Evolutionary conservation across 1,284 basidiomycete species (phyloP).

Genomic region (Psilocybe mexicana): DNA sequence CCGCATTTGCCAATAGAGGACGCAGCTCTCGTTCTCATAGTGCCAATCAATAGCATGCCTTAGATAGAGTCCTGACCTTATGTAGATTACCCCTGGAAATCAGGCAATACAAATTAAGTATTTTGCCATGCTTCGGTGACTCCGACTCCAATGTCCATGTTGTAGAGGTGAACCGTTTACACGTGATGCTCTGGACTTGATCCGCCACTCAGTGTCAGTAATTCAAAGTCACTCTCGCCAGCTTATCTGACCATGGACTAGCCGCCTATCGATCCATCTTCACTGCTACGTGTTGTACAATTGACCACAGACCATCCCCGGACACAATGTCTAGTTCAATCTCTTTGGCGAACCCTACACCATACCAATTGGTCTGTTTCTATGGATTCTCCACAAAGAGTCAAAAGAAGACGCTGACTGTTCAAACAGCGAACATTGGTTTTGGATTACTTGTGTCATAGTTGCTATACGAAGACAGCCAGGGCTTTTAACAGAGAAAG

Average conservation of each 20-base stretch:
- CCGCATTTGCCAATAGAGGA: slow-evolving; percentile 25
- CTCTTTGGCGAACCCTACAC: slow-evolving; percentile 24
- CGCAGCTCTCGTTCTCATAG: slow-evolving; percentile 30
- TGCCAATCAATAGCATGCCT: slow-evolving; percentile 6
- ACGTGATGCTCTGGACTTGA: slow-evolving; percentile 1
- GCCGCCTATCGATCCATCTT: not conserved
- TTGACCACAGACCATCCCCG: not conserved
- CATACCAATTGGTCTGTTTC: slow-evolving; percentile 35
- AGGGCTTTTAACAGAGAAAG: slow-evolving; percentile 71
- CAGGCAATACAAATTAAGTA: not conserved
- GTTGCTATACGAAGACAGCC: slow-evolving; percentile 71
- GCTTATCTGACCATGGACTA: slow-evolving; percentile 16
- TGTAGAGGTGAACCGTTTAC: too few species aligned
- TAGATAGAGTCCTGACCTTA: too few species aligned
- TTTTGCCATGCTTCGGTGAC: too few species aligned
- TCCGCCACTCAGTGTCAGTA: not conserved
- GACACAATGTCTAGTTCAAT: slow-evolving; percentile 11
- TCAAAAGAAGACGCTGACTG: slow-evolving; percentile 8
- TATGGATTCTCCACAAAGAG: slow-evolving; percentile 3
- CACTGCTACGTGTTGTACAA: slow-evolving; percentile 4
- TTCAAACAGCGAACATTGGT: slow-evolving; percentile 65
- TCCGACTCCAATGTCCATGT: too few species aligned
- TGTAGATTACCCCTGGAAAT: slow-evolving; percentile 1
- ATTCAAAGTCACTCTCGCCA: slow-evolving; percentile 3
- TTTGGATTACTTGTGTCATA: slow-evolving; percentile 78